A percentile compares a stretch with the other conserved stretches of the same genome.
phyloP scores from a whole-genome alignment of 768 basidiomycete genomes.

The Tylopilus felleus region DNA sequence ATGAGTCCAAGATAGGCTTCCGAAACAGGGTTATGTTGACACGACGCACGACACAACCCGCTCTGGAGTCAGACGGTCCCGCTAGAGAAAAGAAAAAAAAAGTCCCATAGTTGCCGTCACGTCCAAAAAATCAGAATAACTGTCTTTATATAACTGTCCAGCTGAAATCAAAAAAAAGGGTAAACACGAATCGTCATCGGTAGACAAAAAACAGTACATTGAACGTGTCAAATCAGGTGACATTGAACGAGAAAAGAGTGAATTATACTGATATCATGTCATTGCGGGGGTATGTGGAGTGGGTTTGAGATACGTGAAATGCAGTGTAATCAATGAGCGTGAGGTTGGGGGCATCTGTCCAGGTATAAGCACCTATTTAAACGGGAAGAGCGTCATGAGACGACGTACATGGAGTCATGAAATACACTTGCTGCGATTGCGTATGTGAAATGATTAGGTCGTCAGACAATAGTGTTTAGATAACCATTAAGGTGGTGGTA shows the following conservation, averaged over 20 bases:
- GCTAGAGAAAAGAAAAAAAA: not conserved
- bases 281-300: constrained; percentile 27
- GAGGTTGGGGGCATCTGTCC: constrained; percentile 27
- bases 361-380: not conserved
- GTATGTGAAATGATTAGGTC: constrained; percentile 28
- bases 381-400: not conserved
- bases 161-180: not conserved
- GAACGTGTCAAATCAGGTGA: constrained; percentile 18
- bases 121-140: constrained; percentile 4
- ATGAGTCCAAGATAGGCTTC: too few species aligned
- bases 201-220: constrained; percentile 2
- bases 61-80: too few species aligned
- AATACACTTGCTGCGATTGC: constrained; percentile 28
- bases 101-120: constrained; percentile 6
- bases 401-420: constrained; percentile 26
- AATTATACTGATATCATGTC: constrained; percentile 25
- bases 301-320: constrained; percentile 20
- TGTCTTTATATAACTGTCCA: constrained; percentile 3
- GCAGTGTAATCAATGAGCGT: constrained; percentile 23
- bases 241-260: constrained; percentile 22
- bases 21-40: not conserved
- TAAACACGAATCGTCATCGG: constrained; percentile 6
- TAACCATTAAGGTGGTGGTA: constrained; percentile 22
- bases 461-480: constrained; percentile 20
- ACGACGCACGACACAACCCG: too few species aligned